Base-by-base conservation (phyloP, 2,329 filamentous ascomycete genomes). In the Colletotrichum endophyticum region DNA sequence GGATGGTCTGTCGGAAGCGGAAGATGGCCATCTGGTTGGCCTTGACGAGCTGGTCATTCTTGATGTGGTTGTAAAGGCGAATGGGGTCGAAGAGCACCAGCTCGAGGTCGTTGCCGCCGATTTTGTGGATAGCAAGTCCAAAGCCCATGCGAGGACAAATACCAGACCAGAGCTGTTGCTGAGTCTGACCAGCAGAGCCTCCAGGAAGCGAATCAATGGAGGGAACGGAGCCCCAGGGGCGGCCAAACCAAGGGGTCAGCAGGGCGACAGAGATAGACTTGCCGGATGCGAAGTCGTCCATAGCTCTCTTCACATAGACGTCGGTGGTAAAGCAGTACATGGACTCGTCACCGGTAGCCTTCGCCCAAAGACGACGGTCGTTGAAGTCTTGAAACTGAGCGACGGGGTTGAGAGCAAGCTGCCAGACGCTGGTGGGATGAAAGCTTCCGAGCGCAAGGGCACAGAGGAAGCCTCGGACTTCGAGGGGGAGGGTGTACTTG, bases 351-450 rank as follows among this genome's bases (percentile, higher is more conserved):
- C 30, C 28, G 0, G 66, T 36, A 0, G 66, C 66, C 6, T 53
- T 25, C 0, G 0, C 16, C 64, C 64, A 67, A 27, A 30, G 25
- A 27, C 64, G 49, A 0, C 36, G 36, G 0, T 67, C 25, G 0
- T 15, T 27, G 25, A 0, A 0, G 27, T 53, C 28, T 0, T 25
- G 27, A 19, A 30, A 67, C 0, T 67, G 36, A 0, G 27, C 2
- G 36, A 56, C 27, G 0, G 64, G 64, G 6, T 0, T 39, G 11
- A 67, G 64, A 0, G 0, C 22, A 19, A 67, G 64, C 12, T 19
- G 36, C 64, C 64, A 67, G 25, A 0, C 0, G 64, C 64, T 67
- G 0, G 16, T 25, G 27, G 12, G 16, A 5, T 28, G 1, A 0
- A 53, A 25, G n/a, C 5, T 67, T 19, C 28, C 15, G 11, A 56